phyloP scores from a whole-genome alignment of 305 asterid genomes.

The Solanum chacoense region DNA sequence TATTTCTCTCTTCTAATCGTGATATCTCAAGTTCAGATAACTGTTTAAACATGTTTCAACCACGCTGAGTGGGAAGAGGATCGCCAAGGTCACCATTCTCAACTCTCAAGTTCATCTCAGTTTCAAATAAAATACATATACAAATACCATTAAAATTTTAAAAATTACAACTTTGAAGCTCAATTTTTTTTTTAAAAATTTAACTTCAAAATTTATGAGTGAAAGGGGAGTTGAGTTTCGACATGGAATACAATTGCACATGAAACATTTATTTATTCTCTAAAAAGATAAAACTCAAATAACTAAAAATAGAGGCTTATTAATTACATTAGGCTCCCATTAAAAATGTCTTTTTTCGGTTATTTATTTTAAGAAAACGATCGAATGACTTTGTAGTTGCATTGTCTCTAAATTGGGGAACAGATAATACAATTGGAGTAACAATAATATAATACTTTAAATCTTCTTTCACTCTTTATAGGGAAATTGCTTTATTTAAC shows the following conservation, averaged over 20 bases:
- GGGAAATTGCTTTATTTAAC: background rate
- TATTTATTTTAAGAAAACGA: background rate
- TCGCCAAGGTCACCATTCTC: too few species aligned
- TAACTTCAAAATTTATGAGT: background rate
- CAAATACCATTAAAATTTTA: background rate
- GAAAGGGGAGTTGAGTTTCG: background rate
- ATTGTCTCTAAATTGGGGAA: background rate
- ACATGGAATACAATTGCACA: background rate
- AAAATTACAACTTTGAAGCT: background rate
- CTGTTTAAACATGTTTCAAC: too few species aligned
- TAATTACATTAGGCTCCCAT: background rate
- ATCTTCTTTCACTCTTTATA: too few species aligned
- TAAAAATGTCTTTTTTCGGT: background rate
- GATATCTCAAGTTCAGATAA: too few species aligned
- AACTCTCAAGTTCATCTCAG: too few species aligned
- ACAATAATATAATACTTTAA: background rate
- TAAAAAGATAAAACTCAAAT: background rate
- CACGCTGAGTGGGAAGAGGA: too few species aligned
- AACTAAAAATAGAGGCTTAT: background rate
- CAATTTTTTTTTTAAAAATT: background rate
- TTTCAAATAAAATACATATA: background rate
- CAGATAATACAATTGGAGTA: background rate
- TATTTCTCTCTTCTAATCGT: too few species aligned
- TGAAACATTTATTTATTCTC: background rate
- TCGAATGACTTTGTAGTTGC: background rate